Conservation (phyloP, 2,329 filamentous ascomycete species). For the Botrytis sinoallii region DNA sequence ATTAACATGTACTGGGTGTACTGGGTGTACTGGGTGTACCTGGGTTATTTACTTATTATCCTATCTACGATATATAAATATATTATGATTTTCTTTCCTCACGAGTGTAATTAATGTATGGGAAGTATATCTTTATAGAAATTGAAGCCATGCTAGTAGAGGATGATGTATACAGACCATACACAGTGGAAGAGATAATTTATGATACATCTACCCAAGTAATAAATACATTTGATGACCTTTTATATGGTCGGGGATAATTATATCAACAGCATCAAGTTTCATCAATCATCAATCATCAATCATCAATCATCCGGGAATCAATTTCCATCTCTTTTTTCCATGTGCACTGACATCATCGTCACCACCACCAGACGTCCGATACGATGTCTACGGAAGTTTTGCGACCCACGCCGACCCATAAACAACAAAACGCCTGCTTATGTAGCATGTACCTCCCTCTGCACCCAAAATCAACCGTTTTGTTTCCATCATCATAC, state of each 20-base stretch:
- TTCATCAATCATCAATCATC: too few species aligned
- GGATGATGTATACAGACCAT: too few species aligned
- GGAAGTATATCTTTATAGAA: not conserved
- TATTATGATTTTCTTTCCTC: not conserved
- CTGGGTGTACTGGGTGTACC: not conserved
- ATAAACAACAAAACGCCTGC: not conserved
- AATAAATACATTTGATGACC: too few species aligned
- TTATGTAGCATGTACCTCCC: too few species aligned
- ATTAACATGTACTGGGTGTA: not conserved
- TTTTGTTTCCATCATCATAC: not conserved
- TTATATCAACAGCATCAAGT: not conserved
- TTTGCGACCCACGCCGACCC: not conserved
- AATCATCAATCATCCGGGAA: not conserved
- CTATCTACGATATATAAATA: not conserved
- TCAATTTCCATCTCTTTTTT: not conserved
- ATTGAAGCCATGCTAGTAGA: not conserved
- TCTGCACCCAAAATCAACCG: not conserved
- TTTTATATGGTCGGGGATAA: not conserved
- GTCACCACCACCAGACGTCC: not conserved
- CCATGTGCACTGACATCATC: not conserved
- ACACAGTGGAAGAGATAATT: not conserved
- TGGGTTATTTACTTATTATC: too few species aligned
- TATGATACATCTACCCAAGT: too few species aligned
- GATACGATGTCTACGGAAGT: not conserved
- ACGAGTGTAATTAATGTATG: too few species aligned